Percentiles rank a stretch among this genome's conserved stretches.
phyloP scores from a whole-genome alignment of 73 alveolate species.

The Paramecium sexaurelia region DNA sequence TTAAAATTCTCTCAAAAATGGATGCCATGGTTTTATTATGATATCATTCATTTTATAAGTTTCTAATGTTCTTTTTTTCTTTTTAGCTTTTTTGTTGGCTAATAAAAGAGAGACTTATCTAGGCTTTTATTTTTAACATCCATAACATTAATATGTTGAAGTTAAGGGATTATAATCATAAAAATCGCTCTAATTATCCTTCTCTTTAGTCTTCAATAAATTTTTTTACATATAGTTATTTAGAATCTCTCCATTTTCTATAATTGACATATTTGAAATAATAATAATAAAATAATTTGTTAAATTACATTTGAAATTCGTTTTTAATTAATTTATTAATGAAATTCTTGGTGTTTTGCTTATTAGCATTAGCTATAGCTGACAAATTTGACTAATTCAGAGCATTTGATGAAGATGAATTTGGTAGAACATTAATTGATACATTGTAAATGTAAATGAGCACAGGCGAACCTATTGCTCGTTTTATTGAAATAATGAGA shows the following conservation, averaged over 20 bases:
- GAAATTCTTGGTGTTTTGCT: background rate
- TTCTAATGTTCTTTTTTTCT: background rate
- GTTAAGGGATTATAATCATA: constrained; percentile 19
- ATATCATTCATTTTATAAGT: constrained; percentile 19
- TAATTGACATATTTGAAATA: background rate
- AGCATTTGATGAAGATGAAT: constrained; percentile 53
- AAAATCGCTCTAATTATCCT: background rate
- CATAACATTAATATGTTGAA: constrained; percentile 33
- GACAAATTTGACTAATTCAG: constrained; percentile 21
- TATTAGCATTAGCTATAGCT: background rate
- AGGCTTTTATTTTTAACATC: background rate
- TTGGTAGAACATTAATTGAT: constrained; percentile 57
- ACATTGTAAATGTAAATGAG: constrained; percentile 33
- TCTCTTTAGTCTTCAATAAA: background rate
- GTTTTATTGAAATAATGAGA: constrained; percentile 50
- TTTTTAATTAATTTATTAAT: background rate
- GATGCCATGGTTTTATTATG: constrained; percentile 55
- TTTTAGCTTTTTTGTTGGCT: background rate
- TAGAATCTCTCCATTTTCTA: background rate
- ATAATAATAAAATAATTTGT: background rate
- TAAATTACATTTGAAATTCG: background rate
- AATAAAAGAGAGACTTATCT: background rate
- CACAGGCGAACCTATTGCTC: constrained; percentile 48
- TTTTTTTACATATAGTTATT: background rate
- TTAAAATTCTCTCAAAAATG: constrained; percentile 37